Conservation (phyloP, 495 filamentous ascomycete species). For the Neurospora sp. region DNA sequence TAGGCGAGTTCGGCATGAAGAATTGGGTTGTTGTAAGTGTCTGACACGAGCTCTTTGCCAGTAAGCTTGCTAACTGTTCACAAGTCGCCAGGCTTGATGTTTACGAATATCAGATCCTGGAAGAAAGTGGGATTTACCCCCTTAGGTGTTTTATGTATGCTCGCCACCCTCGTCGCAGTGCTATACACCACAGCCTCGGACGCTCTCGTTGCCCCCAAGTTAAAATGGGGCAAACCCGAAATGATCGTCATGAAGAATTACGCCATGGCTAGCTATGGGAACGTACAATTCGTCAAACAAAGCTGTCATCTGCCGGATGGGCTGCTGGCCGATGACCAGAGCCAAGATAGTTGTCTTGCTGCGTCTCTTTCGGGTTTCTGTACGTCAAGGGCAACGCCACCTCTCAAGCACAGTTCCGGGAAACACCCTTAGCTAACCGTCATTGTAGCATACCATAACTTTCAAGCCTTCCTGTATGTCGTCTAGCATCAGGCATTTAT, state of each 20-base stretch:
- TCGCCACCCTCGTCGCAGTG: conserved; percentile 50
- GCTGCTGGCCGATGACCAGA: conserved; percentile 21
- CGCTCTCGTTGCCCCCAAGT: conserved; percentile 56
- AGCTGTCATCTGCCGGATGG: conserved; percentile 52
- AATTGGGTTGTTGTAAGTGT: conserved; percentile 35
- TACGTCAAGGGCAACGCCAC: background rate
- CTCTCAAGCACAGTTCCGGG: background rate
- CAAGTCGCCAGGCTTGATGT: conserved; percentile 44
- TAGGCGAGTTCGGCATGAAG: conserved; percentile 62
- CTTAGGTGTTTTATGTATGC: conserved; percentile 47
- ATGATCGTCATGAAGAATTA: conserved; percentile 36
- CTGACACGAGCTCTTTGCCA: background rate
- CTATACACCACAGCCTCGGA: conserved; percentile 67
- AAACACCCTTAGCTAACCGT: background rate
- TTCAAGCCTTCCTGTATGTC: conserved; percentile 22
- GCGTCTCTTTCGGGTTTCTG: conserved; percentile 52
- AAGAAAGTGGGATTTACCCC: conserved; percentile 49
- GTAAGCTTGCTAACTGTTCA: background rate
- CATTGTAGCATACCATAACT: conserved; percentile 20
- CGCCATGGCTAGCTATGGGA: conserved; percentile 49
- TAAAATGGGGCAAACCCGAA: conserved; percentile 42
- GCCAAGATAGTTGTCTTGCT: conserved; percentile 47
- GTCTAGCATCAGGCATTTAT: background rate
- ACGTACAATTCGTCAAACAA: conserved; percentile 38
- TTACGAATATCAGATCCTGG: conserved; percentile 54